A percentile compares a stretch with the other conserved stretches of the same genome.
Conservation (phyloP, 805 yeast species). For the Pichia exigua region DNA sequence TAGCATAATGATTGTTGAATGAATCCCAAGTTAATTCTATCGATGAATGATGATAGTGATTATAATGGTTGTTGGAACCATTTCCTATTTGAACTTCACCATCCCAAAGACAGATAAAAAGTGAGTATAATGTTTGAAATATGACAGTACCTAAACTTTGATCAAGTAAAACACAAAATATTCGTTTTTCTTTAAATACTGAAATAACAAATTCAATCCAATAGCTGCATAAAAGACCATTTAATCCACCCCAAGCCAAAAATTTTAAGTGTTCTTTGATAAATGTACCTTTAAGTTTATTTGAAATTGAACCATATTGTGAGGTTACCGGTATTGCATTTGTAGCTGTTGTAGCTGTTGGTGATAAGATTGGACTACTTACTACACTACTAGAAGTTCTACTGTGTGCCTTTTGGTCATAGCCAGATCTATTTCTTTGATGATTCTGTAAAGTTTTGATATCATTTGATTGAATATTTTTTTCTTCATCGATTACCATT, state of each 20-base stretch:
- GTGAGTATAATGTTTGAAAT: slow-evolving; percentile 45
- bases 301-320: neutral
- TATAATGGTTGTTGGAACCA: neutral
- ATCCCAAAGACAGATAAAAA: slow-evolving; percentile 51
- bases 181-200: slow-evolving; percentile 27
- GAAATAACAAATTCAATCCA: slow-evolving; percentile 46
- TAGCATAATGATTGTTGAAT: slow-evolving; percentile 4
- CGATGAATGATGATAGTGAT: neutral
- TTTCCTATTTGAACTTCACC: slow-evolving; percentile 23
- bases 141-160: slow-evolving; percentile 47
- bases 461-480: neutral
- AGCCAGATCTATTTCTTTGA: neutral
- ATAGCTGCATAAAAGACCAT: slow-evolving; percentile 43
- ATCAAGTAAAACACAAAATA: slow-evolving; percentile 40
- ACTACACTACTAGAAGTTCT: neutral
- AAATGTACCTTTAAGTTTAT: slow-evolving; percentile 1
- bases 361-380: neutral
- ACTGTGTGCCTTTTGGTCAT: neutral
- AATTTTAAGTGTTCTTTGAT: slow-evolving; percentile 36
- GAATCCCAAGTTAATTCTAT: slow-evolving; percentile 5
- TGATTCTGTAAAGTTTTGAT: neutral
- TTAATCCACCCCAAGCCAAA: slow-evolving; percentile 51
- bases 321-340: neutral
- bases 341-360: neutral
- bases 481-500: neutral